Evolutionary conservation across 768 basidiomycete species (phyloP).

Genomic region (Kondoa subrosea): DNA sequence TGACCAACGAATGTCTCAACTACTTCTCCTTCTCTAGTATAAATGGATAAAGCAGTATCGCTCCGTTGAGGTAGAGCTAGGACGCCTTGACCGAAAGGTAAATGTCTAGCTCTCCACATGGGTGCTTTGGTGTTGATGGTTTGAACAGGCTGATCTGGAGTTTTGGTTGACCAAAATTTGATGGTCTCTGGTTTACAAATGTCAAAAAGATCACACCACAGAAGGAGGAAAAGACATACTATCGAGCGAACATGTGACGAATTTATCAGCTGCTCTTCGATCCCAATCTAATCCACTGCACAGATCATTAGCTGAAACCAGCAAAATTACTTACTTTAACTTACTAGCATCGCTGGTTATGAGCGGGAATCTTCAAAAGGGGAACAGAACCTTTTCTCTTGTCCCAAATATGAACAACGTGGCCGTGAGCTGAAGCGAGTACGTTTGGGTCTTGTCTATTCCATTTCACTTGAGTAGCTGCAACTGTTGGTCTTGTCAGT

Average conservation of each 20-base stretch:
- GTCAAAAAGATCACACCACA: neutral
- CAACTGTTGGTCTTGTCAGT: constrained; percentile 38
- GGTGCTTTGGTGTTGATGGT: constrained; percentile 59
- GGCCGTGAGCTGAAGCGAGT: constrained; percentile 73
- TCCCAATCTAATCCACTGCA: constrained; percentile 78
- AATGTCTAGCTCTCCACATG: constrained; percentile 79
- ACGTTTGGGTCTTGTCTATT: constrained; percentile 71
- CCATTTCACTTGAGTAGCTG: constrained; percentile 94
- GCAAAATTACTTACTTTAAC: neutral
- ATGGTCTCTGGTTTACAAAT: neutral
- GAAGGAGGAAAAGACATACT: constrained; percentile 35
- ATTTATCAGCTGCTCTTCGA: constrained; percentile 50
- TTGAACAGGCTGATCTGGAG: constrained; percentile 19
- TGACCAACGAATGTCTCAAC: constrained; percentile 73
- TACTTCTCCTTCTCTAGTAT: constrained; percentile 22
- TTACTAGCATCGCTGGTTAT: constrained; percentile 70
- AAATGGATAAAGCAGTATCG: constrained; percentile 70
- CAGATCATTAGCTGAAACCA: neutral
- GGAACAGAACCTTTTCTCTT: constrained; percentile 46
- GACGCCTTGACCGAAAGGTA: constrained; percentile 81
- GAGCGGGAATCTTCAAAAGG: constrained; percentile 50
- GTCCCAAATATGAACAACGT: constrained; percentile 86
- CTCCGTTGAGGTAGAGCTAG: constrained; percentile 60
- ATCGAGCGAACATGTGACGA: constrained; percentile 89
- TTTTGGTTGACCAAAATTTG: constrained; percentile 26